Conservation (phyloP, 148 eudicot species). For the Gaultheria prostrata region DNA sequence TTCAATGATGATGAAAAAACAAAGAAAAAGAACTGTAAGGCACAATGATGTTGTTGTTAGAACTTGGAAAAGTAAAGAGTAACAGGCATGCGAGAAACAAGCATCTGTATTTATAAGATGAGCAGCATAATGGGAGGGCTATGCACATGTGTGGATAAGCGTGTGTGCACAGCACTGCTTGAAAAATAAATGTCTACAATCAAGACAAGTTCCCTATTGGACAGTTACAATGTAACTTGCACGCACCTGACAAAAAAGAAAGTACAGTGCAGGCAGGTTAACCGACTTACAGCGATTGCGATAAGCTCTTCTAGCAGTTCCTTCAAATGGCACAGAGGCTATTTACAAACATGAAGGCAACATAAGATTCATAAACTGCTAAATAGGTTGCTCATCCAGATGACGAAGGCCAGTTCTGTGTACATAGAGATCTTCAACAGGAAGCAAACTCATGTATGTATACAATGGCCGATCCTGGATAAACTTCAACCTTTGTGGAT, state of each 20-base stretch:
- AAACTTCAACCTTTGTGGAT: too few relatives aligned
- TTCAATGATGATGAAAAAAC: conserved; percentile 8
- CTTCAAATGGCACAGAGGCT: conserved; percentile 92
- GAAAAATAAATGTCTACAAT: not conserved
- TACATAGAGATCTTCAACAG: not conserved
- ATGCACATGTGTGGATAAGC: not conserved
- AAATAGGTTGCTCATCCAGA: not conserved
- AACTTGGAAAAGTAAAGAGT: not conserved
- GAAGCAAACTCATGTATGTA: not conserved
- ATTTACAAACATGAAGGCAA: conserved; percentile 12
- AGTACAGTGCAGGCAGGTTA: not conserved
- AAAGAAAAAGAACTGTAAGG: conserved; percentile 11
- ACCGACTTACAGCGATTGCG: conserved; percentile 67
- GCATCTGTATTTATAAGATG: not conserved
- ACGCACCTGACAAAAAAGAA: too few relatives aligned
- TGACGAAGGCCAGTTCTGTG: conserved; percentile 1
- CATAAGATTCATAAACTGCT: conserved; percentile 5
- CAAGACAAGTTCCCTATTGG: not conserved
- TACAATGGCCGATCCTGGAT: not conserved
- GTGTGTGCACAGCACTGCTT: not conserved
- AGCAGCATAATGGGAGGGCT: not conserved
- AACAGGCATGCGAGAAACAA: not conserved
- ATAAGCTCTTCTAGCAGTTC: conserved; percentile 79
- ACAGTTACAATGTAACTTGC: not conserved
- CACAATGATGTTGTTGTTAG: not conserved